A percentile compares a stretch with the other conserved stretches of the same genome.
Conservation (phyloP, 2,329 filamentous ascomycete species). For the Plenodomus lindquistii region DNA sequence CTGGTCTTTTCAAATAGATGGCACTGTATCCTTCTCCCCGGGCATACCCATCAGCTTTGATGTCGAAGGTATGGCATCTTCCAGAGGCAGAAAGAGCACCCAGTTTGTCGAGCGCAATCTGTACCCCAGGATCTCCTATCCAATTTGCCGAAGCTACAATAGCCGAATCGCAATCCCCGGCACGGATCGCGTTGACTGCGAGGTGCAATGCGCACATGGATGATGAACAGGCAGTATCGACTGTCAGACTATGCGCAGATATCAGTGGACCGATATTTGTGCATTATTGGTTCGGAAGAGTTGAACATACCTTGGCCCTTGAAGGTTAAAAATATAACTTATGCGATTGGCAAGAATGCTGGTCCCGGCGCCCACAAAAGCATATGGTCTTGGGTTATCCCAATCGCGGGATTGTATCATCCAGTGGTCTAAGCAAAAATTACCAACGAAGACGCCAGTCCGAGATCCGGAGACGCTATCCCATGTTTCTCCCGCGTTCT, state of each 20-base stretch:
- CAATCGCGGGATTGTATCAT: slow-evolving; percentile 18
- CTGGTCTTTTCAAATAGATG: slow-evolving; percentile 16
- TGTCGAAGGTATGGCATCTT: slow-evolving; percentile 27
- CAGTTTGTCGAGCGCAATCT: slow-evolving; percentile 14
- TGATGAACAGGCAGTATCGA: slow-evolving; percentile 33
- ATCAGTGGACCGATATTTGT: background rate
- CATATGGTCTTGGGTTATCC: slow-evolving; percentile 14
- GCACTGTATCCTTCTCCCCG: slow-evolving; percentile 23
- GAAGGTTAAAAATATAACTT: slow-evolving; percentile 33
- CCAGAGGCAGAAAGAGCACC: slow-evolving; percentile 23
- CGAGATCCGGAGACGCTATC: slow-evolving; percentile 24
- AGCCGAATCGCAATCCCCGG: slow-evolving; percentile 24
- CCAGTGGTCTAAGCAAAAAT: slow-evolving; percentile 18
- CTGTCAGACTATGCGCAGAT: slow-evolving; percentile 12
- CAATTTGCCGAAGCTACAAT: slow-evolving; percentile 24
- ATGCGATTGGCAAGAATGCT: slow-evolving; percentile 32
- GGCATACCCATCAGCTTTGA: slow-evolving; percentile 26
- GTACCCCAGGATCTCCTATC: slow-evolving; percentile 14
- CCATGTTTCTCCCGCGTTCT: slow-evolving; percentile 39
- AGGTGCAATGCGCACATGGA: slow-evolving; percentile 30
- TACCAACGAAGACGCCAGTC: slow-evolving; percentile 28
- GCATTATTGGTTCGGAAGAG: too few relatives aligned
- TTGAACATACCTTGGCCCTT: too few relatives aligned
- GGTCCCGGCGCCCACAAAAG: slow-evolving; percentile 13
- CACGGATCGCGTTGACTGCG: slow-evolving; percentile 17